Evolutionary conservation across 495 filamentous ascomycete species (phyloP), one percentile per base, ranked within the genome.

Genomic region (Annulohypoxylon moriforme): DNA sequence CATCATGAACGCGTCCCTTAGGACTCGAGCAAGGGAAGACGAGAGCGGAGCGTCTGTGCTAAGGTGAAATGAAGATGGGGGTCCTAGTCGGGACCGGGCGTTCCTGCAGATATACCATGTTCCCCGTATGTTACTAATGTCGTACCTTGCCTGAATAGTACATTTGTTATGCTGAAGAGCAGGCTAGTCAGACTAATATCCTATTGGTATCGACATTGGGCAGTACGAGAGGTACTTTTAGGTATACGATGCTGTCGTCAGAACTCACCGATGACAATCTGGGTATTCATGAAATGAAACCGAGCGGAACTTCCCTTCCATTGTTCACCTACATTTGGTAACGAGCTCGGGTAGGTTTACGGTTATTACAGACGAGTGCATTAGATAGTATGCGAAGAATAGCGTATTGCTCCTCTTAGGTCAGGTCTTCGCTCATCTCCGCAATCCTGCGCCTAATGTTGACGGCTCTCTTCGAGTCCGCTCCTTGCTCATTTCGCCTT

Each of bases 41-140:
- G 66, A 56, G 57, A 25, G 27, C 71, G 46, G 46, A 46, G 55
- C 50, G 58, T 64, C 62, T 61, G 50, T 69, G 66, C 50, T 69
- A 58, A 61, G 36, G 60, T 65, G 24, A 69, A 73, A 69, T 65
- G 71, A 59, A 42, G 57, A 66, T 40, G 62, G 71, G 71, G 61
- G 53, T 55, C 59, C 57, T 33, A 58, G 65, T 69, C 66, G 61
- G 71, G 62, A 59, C 71, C 50, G 57, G 56, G 56, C 55, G 71
- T 73, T 73, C 71, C 71, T 69, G 71, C 71, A 73, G 66, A 69
- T 67, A 63, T 52, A 60, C 71, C 71, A 73, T 69, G 65, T 69
- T 61, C 64, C 66, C 71, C 71, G 71, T 66, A 59, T 25, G 66
- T 49, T 66, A 42, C 61, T 69, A 61, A 31, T 52, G 40, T 56